Evolutionary conservation across 768 basidiomycete genomes (phyloP), one percentile per base, ranked within the genome.

Genomic region (Boletus sensibilis): DNA sequence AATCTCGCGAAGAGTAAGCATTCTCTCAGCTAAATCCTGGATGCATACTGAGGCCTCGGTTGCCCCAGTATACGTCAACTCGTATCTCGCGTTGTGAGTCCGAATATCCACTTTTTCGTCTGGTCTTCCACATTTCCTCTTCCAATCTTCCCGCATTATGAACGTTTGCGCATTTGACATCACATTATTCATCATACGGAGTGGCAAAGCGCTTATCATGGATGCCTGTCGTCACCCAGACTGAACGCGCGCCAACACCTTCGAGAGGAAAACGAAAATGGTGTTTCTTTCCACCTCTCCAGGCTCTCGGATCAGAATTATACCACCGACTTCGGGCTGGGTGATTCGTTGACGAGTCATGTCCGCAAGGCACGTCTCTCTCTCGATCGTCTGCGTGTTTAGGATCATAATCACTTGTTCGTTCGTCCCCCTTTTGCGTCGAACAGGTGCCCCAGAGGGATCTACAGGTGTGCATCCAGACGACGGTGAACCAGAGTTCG

Each of bases 1-100:
- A 70, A 77, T 12, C 65, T 82, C 33, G 78, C 80, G 62, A 83
- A 84, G 68, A 58, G 83, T 83, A 53, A 48, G 81, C 61, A n/a
- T 54, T 43, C 21, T 14, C 18, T 34, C 25, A 8, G 12, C 23
- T 40, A 23, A 16, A 12, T 18, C 14, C 13, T 43, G 34, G 6
- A 23, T 8, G 5, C 5, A 10, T 46, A 20, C 33, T 57, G 33
- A 64, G 2, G 1, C 21, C 9, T 39, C 13, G 34, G 3, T 40
- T 16, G 1, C 14, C 25, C 20, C 44, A 84, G 81, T 84, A 31
- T 83, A 84, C 59, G 70, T 79, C 33, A 83, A 82, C 59, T 78
- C 82, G 8, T 82, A 82, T 61, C 75, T 85, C 25, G 79, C 82
- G 14, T 74, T 71, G 67, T 74, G 50, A 58, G 66, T 61, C 44